A percentile compares a stretch with the other conserved stretches of the same genome.
phyloP scores from a whole-genome alignment of 371 early-diverging fungal species.

The Neoconidiobolus thromboides region DNA sequence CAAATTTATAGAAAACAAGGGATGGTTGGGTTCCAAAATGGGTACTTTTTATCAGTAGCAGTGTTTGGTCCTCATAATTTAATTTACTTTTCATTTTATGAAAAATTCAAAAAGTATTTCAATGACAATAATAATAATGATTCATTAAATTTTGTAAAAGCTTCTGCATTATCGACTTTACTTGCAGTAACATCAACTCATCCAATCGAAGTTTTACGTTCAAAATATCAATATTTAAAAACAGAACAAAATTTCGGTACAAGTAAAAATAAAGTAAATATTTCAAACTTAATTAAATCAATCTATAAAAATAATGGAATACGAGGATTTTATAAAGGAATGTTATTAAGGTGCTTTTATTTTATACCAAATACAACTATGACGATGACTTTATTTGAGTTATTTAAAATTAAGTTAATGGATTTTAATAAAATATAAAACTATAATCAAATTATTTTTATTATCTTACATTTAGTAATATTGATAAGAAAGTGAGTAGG shows the following conservation, averaged over 20 bases:
- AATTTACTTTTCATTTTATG: constrained; percentile 57
- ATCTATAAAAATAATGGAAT: background rate
- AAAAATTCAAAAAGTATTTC: constrained; percentile 32
- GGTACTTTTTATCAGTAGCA: constrained; percentile 54
- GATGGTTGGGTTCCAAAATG: constrained; percentile 41
- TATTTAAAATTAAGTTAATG: background rate
- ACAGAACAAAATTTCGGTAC: background rate
- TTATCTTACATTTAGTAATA: no score
- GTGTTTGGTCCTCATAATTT: constrained; percentile 33
- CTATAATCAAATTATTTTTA: no score
- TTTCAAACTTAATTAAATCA: background rate
- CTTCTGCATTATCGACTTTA: background rate
- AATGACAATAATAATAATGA: background rate
- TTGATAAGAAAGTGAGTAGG: no score
- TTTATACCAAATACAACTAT: constrained; percentile 2
- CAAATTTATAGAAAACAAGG: constrained; percentile 36
- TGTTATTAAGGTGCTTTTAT: background rate
- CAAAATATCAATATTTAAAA: background rate
- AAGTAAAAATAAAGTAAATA: background rate
- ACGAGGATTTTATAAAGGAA: background rate
- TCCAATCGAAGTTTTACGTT: constrained; percentile 4
- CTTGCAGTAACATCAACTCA: background rate
- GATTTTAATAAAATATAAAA: background rate
- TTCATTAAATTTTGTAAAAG: background rate
- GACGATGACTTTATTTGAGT: constrained; percentile 4